Evolutionary conservation across 1,139 yeast genomes (phyloP), one percentile per base, ranked within the genome.

Genomic region (Kodamaea sp.): DNA sequence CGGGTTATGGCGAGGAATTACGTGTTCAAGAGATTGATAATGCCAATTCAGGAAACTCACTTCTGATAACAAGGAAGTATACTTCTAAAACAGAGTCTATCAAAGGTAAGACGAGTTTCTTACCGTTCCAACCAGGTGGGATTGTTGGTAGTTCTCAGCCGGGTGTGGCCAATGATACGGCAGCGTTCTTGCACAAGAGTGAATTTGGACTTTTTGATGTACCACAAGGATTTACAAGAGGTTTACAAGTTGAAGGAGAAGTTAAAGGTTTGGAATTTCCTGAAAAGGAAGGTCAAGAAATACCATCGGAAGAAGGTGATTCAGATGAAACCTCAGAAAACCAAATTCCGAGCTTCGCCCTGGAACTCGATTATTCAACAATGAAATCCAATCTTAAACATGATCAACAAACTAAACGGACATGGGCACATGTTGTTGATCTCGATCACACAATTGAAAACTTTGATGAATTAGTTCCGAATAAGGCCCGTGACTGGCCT

Each of bases 121-220:
- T 92, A 53, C 98, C 99, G 0, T 92, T 94, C 57, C 83, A 85
- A 39, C 98, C 98, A 0, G 97, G 98, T 48, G 97, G 97, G 2
- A 58, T 87, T 11, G 35, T 20, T 24, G 34, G 9, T 3, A 15
- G 20, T 4, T 47, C 53, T 9, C 51, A 52, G 26, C 34, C 35
- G 24, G 54, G 59, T 4, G 54, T 57, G 10, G 49, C 58, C 3
- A 62, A 58, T 10, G 66, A 63, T 31, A 58, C 62, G 39, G 58
- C 73, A 0, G 63, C 66, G 29, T 54, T 67, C 24, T 62, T 88
- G 39, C 95, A 84, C 53, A 73, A 83, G 53, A 92, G 85, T 54
- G 68, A 67, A 1, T 66, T 76, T 38, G 97, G 97, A 0, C 60
- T 92, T 32, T 86, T 82, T 54, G 95, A 87, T 56, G 63, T 79